Conservation (phyloP, 2,329 filamentous ascomycete species). For the Cordyceps pruinosa region DNA sequence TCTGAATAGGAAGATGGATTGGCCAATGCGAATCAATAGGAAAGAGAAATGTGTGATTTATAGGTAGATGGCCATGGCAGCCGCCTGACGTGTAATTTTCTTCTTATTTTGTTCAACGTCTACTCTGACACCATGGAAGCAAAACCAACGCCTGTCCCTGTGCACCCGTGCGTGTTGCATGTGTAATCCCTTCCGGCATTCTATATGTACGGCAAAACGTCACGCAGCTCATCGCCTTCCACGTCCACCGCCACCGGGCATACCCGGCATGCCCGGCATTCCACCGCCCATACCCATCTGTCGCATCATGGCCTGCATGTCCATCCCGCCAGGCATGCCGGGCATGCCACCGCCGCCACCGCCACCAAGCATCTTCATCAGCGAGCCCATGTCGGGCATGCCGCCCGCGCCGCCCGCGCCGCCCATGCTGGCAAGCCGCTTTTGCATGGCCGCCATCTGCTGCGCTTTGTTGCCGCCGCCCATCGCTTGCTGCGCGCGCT, state of each 20-base stretch:
- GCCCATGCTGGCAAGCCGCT: conserved; percentile 87
- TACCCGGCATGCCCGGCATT: conserved; percentile 13
- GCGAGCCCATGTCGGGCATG: conserved; percentile 75
- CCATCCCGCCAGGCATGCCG: conserved; percentile 65
- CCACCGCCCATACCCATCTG: conserved; percentile 57
- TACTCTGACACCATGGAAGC: conserved; percentile 5
- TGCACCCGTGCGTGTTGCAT: conserved; percentile 8
- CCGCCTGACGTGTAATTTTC: conserved; percentile 2
- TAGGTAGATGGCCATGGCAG: background rate
- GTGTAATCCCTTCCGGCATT: background rate
- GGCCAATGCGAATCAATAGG: background rate
- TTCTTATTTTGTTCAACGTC: background rate
- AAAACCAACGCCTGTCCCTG: conserved; percentile 11
- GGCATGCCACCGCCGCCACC: conserved; percentile 55
- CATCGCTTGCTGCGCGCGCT: conserved; percentile 85
- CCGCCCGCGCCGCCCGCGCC: conserved; percentile 55
- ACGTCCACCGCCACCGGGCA: conserved; percentile 6
- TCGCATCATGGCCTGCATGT: conserved; percentile 76
- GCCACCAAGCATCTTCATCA: conserved; percentile 88
- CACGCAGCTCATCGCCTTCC: conserved; percentile 8
- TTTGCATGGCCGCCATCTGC: conserved; percentile 96
- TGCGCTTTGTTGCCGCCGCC: conserved; percentile 85
- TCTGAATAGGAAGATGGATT: no score
- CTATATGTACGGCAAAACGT: background rate
- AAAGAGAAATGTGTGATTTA: background rate